Percentiles rank a stretch among this genome's conserved stretches.
Evolutionary conservation across 2,329 filamentous ascomycete genomes (phyloP).

Genomic region (Anisogramma anomala): DNA sequence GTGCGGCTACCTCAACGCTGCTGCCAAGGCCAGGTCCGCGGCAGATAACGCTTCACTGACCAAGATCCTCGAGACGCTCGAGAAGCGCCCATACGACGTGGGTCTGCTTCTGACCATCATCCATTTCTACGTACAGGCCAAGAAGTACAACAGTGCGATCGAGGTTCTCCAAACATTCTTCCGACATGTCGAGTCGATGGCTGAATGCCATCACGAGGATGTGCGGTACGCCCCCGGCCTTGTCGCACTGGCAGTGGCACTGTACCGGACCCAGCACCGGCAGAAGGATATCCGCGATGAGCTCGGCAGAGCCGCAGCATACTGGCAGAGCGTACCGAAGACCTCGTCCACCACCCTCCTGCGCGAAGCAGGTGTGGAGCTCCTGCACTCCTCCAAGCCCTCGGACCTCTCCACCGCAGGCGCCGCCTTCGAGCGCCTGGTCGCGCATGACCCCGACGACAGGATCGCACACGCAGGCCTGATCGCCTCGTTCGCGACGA

Average conservation of each 20-base stretch:
- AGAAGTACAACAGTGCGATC: constrained; percentile 63
- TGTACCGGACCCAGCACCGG: constrained; percentile 68
- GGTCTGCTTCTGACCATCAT: constrained; percentile 69
- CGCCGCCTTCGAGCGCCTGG: constrained; percentile 66
- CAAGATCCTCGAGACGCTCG: constrained; percentile 55
- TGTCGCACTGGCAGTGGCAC: constrained; percentile 64
- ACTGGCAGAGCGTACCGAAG: constrained; percentile 51
- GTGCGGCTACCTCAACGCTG: constrained; percentile 50
- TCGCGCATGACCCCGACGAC: constrained; percentile 54
- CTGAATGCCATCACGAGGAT: constrained; percentile 45
- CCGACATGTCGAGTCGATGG: constrained; percentile 54
- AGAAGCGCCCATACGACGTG: constrained; percentile 66
- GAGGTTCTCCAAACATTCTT: constrained; percentile 67
- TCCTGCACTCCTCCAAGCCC: constrained; percentile 61
- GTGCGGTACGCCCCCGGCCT: constrained; percentile 76
- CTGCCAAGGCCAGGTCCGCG: constrained; percentile 55
- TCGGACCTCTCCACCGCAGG: constrained; percentile 60
- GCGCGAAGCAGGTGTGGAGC: constrained; percentile 68
- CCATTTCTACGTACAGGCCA: constrained; percentile 65
- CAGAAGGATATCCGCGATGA: constrained; percentile 60
- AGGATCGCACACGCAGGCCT: constrained; percentile 65
- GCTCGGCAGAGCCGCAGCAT: constrained; percentile 64
- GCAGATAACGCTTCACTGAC: constrained; percentile 58
- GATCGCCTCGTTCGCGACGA: constrained; percentile 67
- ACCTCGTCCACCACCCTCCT: constrained; percentile 41